Evolutionary conservation across 768 basidiomycete species (phyloP).

Genomic region (Candolleomyces efflorescens): DNA sequence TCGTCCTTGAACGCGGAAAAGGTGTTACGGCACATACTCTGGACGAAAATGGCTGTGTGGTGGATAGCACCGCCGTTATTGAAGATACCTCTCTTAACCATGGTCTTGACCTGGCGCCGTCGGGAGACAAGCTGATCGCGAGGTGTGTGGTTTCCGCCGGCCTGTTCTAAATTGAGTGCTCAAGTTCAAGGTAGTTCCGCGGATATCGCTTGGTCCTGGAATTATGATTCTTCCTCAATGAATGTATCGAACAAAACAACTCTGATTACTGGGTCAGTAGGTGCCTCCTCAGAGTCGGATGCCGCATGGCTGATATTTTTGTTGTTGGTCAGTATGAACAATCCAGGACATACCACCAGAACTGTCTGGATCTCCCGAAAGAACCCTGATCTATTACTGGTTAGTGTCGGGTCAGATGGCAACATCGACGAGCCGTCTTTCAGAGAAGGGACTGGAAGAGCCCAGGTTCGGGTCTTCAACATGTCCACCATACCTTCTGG

Average conservation of each 20-base stretch:
- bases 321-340: conserved; percentile 2
- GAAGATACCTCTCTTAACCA: conserved; percentile 3
- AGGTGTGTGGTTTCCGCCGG: neutral
- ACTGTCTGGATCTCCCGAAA: conserved; percentile 1
- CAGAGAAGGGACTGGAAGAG: neutral
- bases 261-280: conserved; percentile 5
- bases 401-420: conserved; percentile 4
- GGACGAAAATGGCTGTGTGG: conserved; percentile 5
- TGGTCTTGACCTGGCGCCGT: conserved; percentile 5
- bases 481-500: neutral
- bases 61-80: conserved; percentile 1
- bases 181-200: neutral
- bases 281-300: neutral
- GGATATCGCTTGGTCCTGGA: conserved; percentile 8
- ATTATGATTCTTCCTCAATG: neutral
- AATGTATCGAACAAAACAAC: neutral
- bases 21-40: conserved; percentile 8
- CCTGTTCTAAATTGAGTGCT: neutral
- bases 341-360: conserved; percentile 2
- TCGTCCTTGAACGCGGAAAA: conserved; percentile 2
- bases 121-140: conserved; percentile 2
- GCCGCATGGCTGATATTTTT: neutral
- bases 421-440: conserved; percentile 6
- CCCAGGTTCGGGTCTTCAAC: conserved; percentile 8
- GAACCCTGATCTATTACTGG: conserved; percentile 2